Evolutionary conservation across 1,284 basidiomycete genomes (phyloP).

Genomic region (Ganoderma sinense): DNA sequence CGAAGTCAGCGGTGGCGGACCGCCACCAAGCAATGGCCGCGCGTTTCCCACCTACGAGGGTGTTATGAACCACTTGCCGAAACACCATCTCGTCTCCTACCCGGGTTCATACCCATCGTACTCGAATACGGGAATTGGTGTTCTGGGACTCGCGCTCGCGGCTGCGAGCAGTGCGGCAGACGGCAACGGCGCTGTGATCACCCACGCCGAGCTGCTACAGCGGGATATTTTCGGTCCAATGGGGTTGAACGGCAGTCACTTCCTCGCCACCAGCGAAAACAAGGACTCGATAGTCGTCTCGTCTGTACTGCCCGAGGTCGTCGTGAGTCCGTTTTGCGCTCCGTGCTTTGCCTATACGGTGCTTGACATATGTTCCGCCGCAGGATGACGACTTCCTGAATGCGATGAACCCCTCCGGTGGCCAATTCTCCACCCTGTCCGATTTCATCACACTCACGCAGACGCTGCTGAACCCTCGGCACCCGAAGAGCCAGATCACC

Average conservation of each 20-base stretch:
- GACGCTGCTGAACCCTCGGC: constrained; percentile 49
- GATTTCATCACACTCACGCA: constrained; percentile 52
- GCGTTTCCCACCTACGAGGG: constrained; percentile 40
- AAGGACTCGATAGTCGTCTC: constrained; percentile 30
- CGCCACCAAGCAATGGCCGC: constrained; percentile 38
- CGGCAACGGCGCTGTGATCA: constrained; percentile 37
- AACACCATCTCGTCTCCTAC: constrained; percentile 46
- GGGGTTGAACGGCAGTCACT: constrained; percentile 34
- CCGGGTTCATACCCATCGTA: constrained; percentile 56
- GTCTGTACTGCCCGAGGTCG: constrained; percentile 29
- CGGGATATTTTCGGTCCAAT: constrained; percentile 43
- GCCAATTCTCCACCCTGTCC: constrained; percentile 55
- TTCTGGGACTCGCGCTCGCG: constrained; percentile 51
- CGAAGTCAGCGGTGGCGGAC: constrained; percentile 36
- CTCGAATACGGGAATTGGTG: constrained; percentile 54
- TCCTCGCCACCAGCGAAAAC: constrained; percentile 30
- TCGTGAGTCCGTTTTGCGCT: constrained; percentile 17
- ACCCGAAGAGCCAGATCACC: constrained; percentile 45
- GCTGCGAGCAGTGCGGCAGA: constrained; percentile 45
- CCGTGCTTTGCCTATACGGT: too few species aligned
- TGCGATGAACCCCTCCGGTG: constrained; percentile 51
- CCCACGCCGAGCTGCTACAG: constrained; percentile 51
- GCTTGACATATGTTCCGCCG: neutral
- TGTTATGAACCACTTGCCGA: constrained; percentile 45
- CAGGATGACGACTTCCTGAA: constrained; percentile 51